Conservation (phyloP, 805 yeast genomes). For the Starmerella asiatica region DNA sequence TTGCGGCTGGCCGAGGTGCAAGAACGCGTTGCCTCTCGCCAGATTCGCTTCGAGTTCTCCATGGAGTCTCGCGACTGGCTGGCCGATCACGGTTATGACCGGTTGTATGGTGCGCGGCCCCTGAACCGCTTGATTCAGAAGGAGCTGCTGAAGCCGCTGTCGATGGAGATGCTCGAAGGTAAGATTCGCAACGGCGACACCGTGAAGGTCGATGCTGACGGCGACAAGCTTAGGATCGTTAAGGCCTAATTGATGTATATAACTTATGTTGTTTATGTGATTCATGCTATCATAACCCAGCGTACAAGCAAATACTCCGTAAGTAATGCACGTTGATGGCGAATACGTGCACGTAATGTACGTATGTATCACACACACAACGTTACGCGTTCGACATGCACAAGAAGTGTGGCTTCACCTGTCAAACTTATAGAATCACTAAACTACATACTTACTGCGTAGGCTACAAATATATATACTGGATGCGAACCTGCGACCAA, state of each 20-base stretch:
- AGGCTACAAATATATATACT: no score
- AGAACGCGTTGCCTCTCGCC: slow-evolving; percentile 61
- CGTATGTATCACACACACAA: no score
- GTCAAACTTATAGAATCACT: no score
- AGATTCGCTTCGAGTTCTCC: slow-evolving; percentile 46
- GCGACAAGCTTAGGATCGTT: slow-evolving; percentile 28
- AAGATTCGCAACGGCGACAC: slow-evolving; percentile 48
- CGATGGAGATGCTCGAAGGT: slow-evolving; percentile 65
- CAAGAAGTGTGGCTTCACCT: no score
- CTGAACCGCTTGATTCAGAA: slow-evolving; percentile 80
- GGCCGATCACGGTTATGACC: slow-evolving; percentile 78
- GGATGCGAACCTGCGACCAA: no score
- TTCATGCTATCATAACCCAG: no score
- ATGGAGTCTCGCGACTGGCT: slow-evolving; percentile 64
- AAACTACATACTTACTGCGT: no score
- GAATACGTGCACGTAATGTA: no score
- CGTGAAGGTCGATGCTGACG: slow-evolving; percentile 37
- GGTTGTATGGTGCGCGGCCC: slow-evolving; percentile 90
- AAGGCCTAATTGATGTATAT: slow-evolving; percentile 5
- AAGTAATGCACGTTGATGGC: no score
- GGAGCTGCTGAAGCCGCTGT: slow-evolving; percentile 76
- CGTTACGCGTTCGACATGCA: no score
- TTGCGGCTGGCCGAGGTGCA: slow-evolving; percentile 71
- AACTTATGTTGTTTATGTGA: neutral
- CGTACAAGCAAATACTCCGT: no score